Conservation (phyloP, 2,329 filamentous ascomycete species). For the Penicillium sumatraense region DNA sequence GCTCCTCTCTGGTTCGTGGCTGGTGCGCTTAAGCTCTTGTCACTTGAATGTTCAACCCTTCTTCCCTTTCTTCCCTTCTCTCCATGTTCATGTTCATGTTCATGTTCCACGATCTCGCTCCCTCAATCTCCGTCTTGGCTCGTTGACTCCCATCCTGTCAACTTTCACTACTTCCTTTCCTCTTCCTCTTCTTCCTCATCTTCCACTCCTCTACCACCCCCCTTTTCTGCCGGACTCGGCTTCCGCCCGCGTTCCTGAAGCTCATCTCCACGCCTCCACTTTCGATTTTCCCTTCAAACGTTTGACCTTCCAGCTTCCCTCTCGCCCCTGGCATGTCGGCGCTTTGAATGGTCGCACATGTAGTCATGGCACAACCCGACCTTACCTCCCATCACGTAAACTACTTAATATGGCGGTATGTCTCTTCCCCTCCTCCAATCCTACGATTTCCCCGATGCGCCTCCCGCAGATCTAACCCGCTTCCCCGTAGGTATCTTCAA, state of each 20-base stretch:
- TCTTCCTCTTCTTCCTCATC: background rate
- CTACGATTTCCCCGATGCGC: slow-evolving; percentile 5
- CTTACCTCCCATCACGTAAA: slow-evolving; percentile 65
- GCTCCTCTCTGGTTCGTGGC: slow-evolving; percentile 11
- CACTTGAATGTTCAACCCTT: slow-evolving; percentile 11
- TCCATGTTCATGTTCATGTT: slow-evolving; percentile 13
- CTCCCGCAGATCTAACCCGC: slow-evolving; percentile 23
- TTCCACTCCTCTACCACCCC: background rate
- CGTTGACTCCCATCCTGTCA: slow-evolving; percentile 4
- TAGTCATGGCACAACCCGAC: slow-evolving; percentile 49
- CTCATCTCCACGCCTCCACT: slow-evolving; percentile 23
- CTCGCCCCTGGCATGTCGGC: slow-evolving; percentile 36
- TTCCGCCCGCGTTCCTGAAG: slow-evolving; percentile 15
- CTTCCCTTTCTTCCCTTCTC: slow-evolving; percentile 13
- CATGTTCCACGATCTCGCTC: slow-evolving; percentile 8
- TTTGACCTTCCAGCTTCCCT: slow-evolving; percentile 31
- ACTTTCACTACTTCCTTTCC: background rate
- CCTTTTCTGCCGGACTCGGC: slow-evolving; percentile 11
- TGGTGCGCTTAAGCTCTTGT: slow-evolving; percentile 25
- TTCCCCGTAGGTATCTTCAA: slow-evolving; percentile 54
- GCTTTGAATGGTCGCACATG: slow-evolving; percentile 41
- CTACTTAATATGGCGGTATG: slow-evolving; percentile 70
- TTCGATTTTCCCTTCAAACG: slow-evolving; percentile 32
- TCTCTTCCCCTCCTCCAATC: slow-evolving; percentile 11
- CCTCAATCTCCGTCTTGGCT: slow-evolving; percentile 7